phyloP scores from a whole-genome alignment of 2,329 filamentous ascomycete genomes.

The Xylaria sp. region DNA sequence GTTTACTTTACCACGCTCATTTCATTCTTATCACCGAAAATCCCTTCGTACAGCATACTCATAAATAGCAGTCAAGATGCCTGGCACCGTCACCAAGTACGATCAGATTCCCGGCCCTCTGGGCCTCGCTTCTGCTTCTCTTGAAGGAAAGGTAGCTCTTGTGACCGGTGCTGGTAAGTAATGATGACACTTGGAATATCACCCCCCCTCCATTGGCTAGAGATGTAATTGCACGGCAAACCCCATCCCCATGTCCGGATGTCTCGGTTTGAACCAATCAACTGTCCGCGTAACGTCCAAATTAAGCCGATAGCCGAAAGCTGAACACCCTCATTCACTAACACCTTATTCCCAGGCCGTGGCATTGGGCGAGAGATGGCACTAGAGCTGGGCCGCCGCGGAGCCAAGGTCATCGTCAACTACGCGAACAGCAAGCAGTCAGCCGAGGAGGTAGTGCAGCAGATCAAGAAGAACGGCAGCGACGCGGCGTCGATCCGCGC shows the following conservation, averaged over 20 bases:
- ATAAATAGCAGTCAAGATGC: conserved; percentile 48
- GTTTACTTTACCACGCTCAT: conserved; percentile 10
- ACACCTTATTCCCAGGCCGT: conserved; percentile 58
- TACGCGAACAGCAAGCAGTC: conserved; percentile 73
- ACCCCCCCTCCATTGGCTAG: neutral
- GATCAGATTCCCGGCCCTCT: conserved; percentile 55
- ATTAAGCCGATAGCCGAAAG: conserved; percentile 25
- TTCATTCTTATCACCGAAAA: conserved; percentile 23
- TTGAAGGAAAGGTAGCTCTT: conserved; percentile 54
- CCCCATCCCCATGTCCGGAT: conserved; percentile 45
- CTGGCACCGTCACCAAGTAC: conserved; percentile 52
- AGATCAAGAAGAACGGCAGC: conserved; percentile 72
- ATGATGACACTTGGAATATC: conserved; percentile 1
- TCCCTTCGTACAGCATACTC: neutral
- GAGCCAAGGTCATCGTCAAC: conserved; percentile 74
- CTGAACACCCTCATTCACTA: conserved; percentile 22
- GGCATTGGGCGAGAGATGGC: conserved; percentile 76
- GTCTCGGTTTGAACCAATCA: conserved; percentile 33
- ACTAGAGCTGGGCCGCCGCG: conserved; percentile 71
- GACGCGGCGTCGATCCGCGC: conserved; percentile 74
- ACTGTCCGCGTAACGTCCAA: neutral
- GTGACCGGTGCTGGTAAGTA: conserved; percentile 55
- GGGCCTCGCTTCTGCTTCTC: conserved; percentile 54
- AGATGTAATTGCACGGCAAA: conserved; percentile 32
- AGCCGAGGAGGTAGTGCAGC: conserved; percentile 72